A percentile compares a stretch with the other conserved stretches of the same genome.
These are phyloP conservation scores for Solanum habrochaites DNA, from an alignment of 257 asterid species.

Conservation along the genomic window DNA sequence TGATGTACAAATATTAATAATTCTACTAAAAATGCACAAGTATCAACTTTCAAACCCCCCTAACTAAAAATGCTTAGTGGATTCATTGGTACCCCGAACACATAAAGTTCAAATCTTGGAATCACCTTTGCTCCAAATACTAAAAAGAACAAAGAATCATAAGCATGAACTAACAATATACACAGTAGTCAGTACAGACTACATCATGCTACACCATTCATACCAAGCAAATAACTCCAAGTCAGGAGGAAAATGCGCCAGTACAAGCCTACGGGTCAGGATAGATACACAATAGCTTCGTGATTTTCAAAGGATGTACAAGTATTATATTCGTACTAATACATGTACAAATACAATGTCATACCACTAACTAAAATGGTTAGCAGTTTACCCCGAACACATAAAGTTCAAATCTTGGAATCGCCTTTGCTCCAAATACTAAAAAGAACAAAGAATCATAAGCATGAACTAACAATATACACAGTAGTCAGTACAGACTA, in stretches of 20 bases:
- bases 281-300: no score
- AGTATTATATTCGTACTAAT: no score
- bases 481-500: background rate
- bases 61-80: background rate
- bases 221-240: no score
- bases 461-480: background rate
- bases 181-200: background rate
- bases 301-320: no score
- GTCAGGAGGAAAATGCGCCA: no score
- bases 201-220: no score
- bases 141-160: background rate
- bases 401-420: background rate
- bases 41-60: background rate
- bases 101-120: background rate
- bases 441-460: background rate
- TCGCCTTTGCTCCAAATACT: background rate
- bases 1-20: background rate
- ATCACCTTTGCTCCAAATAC: background rate
- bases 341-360: no score
- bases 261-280: no score
- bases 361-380: no score
- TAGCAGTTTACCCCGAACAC: background rate
- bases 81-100: background rate
- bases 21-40: background rate
- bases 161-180: background rate